These are phyloP conservation scores for Arachis stenosperma DNA, from an alignment of 306 rosid species.

Conservation along the genomic window DNA sequence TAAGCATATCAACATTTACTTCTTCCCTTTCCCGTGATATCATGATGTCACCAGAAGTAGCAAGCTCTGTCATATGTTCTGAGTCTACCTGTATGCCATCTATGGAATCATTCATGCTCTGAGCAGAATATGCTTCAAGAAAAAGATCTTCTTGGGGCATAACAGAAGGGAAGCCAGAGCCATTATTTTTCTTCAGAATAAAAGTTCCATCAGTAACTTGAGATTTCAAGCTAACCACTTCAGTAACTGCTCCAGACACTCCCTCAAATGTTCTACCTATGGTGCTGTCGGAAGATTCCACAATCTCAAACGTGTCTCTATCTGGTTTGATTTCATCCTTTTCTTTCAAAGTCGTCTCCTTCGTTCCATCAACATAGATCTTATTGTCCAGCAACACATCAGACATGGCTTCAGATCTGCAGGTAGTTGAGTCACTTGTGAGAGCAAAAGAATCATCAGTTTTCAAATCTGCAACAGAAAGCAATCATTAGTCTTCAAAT, in stretches of 20 bases:
- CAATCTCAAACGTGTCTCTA: conserved; percentile 27
- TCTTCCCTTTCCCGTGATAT: conserved; percentile 40
- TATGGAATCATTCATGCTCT: conserved; percentile 22
- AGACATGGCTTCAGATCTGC: conserved; percentile 40
- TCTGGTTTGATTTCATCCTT: conserved; percentile 38
- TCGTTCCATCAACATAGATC: conserved; percentile 22
- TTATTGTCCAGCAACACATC: conserved; percentile 43
- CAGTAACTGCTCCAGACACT: conserved; percentile 38
- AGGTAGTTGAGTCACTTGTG: conserved; percentile 33
- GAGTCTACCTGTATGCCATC: conserved; percentile 37
- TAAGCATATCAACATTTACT: conserved; percentile 34
- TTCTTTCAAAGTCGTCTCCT: conserved; percentile 34
- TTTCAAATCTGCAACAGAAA: background rate
- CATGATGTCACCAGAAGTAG: conserved; percentile 39
- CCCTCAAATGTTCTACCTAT: conserved; percentile 37
- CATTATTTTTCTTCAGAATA: conserved; percentile 35
- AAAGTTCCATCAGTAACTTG: conserved; percentile 32
- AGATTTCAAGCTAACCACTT: conserved; percentile 33
- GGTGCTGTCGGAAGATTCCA: conserved; percentile 33
- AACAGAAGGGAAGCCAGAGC: conserved; percentile 36
- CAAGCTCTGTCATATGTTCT: conserved; percentile 24
- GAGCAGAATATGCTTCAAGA: conserved; percentile 42
- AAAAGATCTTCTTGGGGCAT: conserved; percentile 34
- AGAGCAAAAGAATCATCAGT: conserved; percentile 37
- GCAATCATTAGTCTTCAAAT: conserved; percentile 38